These are phyloP conservation scores for Oenanthe javanica DNA, from an alignment of 140 eudicot species.

Conservation along the genomic window DNA sequence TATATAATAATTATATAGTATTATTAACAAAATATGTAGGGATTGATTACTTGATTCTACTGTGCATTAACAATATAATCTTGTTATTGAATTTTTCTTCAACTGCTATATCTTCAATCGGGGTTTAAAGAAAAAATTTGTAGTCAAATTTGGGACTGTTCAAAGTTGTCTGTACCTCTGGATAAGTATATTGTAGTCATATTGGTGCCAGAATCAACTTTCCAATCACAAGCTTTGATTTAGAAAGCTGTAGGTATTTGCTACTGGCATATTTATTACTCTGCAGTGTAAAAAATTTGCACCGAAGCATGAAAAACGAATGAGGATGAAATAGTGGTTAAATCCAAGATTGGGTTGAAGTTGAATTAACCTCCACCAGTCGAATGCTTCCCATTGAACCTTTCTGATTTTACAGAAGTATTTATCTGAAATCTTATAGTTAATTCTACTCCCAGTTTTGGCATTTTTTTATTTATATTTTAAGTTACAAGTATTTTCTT, in stretches of 20 bases:
- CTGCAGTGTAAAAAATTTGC: not conserved
- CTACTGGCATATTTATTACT: not conserved
- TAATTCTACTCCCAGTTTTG: not conserved
- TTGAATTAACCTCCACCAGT: not conserved
- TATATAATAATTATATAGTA: too few species aligned
- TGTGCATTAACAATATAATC: not conserved
- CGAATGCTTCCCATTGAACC: not conserved
- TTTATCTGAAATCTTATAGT: not conserved
- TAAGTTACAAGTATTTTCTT: not conserved
- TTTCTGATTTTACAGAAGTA: not conserved
- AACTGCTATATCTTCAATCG: not conserved
- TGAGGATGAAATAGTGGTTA: not conserved
- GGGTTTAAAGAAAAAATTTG: too few species aligned
- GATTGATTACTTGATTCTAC: too few species aligned
- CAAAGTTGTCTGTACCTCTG: not conserved
- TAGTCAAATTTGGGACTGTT: too few species aligned
- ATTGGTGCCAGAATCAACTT: not conserved
- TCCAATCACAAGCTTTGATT: not conserved
- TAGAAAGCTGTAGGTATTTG: not conserved
- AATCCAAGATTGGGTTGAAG: not conserved
- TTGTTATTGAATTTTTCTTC: too few species aligned
- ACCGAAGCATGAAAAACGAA: not conserved
- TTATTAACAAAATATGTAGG: not conserved
- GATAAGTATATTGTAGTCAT: not conserved
- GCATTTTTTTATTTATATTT: not conserved